Percentiles rank a stretch among this genome's conserved stretches.
Evolutionary conservation across 2,329 filamentous ascomycete species (phyloP).

Genomic region (Davidsoniella virescens): DNA sequence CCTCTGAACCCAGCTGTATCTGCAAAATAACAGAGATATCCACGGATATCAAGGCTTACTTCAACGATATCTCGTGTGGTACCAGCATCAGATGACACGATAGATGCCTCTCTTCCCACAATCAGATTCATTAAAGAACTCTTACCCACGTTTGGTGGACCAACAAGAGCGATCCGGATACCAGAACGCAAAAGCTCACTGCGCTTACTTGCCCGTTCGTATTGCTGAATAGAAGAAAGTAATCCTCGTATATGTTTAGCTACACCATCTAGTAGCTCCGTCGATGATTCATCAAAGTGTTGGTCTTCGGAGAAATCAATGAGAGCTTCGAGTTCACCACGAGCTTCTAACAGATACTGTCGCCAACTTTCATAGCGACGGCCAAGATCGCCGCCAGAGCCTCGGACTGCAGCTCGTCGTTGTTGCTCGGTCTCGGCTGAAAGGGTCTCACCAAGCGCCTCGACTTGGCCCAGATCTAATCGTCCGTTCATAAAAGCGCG

Average conservation of each 20-base stretch:
- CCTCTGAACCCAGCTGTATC: constrained; percentile 81
- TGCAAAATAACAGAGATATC: constrained; percentile 83
- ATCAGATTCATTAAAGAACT: constrained; percentile 84
- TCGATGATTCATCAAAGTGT: constrained; percentile 80
- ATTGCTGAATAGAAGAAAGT: constrained; percentile 44
- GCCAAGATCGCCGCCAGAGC: constrained; percentile 53
- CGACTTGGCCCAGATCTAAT: constrained; percentile 72
- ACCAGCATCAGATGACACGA: constrained; percentile 82
- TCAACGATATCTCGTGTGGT: constrained; percentile 92
- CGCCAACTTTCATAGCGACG: constrained; percentile 74
- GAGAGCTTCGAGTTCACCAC: constrained; percentile 83
- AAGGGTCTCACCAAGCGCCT: constrained; percentile 46
- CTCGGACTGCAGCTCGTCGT: constrained; percentile 68
- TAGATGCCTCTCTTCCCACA: constrained; percentile 83
- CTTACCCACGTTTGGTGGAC: constrained; percentile 88
- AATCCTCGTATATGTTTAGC: constrained; percentile 46
- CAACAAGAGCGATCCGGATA: constrained; percentile 72
- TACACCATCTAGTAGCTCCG: constrained; percentile 54
- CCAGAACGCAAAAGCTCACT: constrained; percentile 74
- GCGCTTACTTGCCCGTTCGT: constrained; percentile 61
- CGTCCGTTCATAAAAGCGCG: constrained; percentile 79
- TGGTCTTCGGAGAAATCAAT: constrained; percentile 98
- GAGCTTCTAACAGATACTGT: constrained; percentile 55
- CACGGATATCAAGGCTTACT: constrained; percentile 72
- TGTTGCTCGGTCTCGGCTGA: constrained; percentile 79